Evolutionary conservation across 75 land plant species (phyloP), one percentile per base, ranked within the genome.

Genomic region (Picea sitchensis): DNA sequence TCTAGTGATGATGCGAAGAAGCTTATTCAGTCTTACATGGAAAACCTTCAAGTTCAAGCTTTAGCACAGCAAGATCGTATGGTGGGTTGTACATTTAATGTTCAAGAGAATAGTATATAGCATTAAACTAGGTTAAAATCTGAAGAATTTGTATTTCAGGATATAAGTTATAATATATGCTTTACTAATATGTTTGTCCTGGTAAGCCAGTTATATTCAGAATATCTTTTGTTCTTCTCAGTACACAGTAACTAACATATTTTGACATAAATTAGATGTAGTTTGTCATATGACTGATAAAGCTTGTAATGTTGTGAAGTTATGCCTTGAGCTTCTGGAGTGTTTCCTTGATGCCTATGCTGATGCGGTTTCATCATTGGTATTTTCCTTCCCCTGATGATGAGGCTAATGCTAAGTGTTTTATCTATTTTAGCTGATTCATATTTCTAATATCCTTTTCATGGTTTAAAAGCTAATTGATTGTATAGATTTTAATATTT

Each of bases 251-350:
- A 36, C 65, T 80, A 78, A 80, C 73, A 17, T 59, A 38, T 63
- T 34, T 78, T 30, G 81, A 36, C 34, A 65, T 47, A 36, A 32
- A 21, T 57, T 9, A 36, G 21, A n/a, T 23, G 30, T 74, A 36
- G 34, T 30, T 51, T 51, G 56, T 51, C 56, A 51, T 51, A 9
- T 9, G 56, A 12, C 30, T 26, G 34, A 38, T 32, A 32, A 32
- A 32, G 76, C 13, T 78, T 63, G 44, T 38, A 78, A 80, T 62
- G 12, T 51, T 51, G 56, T 82, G 79, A 96, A 96, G 99, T 84
- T 96, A 11, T 92, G 92, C 81, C 89, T 90, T 87, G 89, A 96
- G 79, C 77, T 94, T n/a, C 64, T 90, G 61, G 90, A 85, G 68
- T 89, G 89, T 82, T 79, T 96, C 4, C 84, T 92, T 6, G 84